Evolutionary conservation across 441 rosid genomes (phyloP).

Genomic region (Populus hybrid): DNA sequence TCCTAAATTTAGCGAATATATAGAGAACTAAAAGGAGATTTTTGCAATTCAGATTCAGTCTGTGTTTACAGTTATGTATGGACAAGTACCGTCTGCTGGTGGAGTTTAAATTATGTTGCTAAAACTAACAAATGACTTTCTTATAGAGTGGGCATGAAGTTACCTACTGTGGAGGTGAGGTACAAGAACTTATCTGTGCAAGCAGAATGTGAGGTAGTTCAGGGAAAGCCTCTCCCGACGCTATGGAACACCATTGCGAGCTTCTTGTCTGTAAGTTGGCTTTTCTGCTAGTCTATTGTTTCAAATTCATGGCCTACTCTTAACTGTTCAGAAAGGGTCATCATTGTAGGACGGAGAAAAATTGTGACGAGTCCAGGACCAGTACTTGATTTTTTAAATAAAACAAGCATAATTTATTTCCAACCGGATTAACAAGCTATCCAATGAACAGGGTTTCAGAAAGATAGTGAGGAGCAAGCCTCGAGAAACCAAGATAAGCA

Average conservation of each 20-base stretch:
- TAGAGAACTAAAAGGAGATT: too few relatives aligned
- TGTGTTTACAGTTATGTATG: too few relatives aligned
- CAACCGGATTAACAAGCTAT: neutral
- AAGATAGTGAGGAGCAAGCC: neutral
- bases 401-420: neutral
- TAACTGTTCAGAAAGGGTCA: too few relatives aligned
- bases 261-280: constrained; percentile 33
- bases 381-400: too few relatives aligned
- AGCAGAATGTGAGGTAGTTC: constrained; percentile 45
- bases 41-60: too few relatives aligned
- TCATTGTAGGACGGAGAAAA: too few relatives aligned
- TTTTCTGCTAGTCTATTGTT: neutral
- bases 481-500: constrained; percentile 32
- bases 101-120: too few relatives aligned
- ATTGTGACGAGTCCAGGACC: too few relatives aligned
- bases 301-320: neutral
- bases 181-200: constrained; percentile 43
- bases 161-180: constrained; percentile 55
- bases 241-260: constrained; percentile 46
- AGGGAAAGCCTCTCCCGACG: constrained; percentile 57
- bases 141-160: constrained; percentile 21
- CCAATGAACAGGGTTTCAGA: neutral
- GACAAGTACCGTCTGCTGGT: too few relatives aligned
- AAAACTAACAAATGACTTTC: too few relatives aligned
- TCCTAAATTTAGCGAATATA: too few relatives aligned